phyloP scores from a whole-genome alignment of 352 stramenopile genomes.

The Thalassiosira mediterranea region DNA sequence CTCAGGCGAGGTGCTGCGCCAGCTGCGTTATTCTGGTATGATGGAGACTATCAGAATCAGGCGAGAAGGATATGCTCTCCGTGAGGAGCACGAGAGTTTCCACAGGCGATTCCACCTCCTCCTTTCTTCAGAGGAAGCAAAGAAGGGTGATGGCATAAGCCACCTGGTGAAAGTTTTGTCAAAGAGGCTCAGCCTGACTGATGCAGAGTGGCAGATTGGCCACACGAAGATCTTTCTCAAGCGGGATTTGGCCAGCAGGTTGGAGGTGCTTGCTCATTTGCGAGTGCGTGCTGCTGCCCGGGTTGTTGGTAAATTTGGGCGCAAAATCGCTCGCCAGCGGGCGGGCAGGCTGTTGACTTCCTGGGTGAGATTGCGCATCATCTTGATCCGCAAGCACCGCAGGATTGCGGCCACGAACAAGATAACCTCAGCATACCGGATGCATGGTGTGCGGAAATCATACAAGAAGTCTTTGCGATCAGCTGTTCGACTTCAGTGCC shows the following conservation, averaged over 20 bases:
- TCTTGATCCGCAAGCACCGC: constrained; percentile 59
- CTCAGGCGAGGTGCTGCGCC: constrained; percentile 90
- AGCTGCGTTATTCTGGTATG: constrained; percentile 93
- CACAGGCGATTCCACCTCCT: constrained; percentile 80
- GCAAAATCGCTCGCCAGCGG: constrained; percentile 47
- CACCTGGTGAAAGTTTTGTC: constrained; percentile 91
- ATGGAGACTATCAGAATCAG: constrained; percentile 95
- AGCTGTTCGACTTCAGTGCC: constrained; percentile 68
- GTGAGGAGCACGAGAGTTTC: constrained; percentile 82
- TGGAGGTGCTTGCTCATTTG: constrained; percentile 89
- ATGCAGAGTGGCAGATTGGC: constrained; percentile 91
- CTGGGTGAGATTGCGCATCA: constrained; percentile 69
- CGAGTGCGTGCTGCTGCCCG: constrained; percentile 65
- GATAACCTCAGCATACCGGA: constrained; percentile 58
- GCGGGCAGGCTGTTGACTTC: constrained; percentile 57
- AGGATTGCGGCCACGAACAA: constrained; percentile 49
- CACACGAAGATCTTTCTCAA: constrained; percentile 96
- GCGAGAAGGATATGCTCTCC: constrained; percentile 81
- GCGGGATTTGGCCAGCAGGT: constrained; percentile 88
- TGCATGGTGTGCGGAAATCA: constrained; percentile 33
- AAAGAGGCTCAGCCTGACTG: constrained; percentile 85
- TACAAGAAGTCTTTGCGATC: constrained; percentile 44
- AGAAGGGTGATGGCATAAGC: constrained; percentile 84
- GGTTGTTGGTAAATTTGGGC: constrained; percentile 69
- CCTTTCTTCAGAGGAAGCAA: constrained; percentile 74